Evolutionary conservation across 768 basidiomycete species (phyloP), one percentile per base, ranked within the genome.

Genomic region (Suillus alpinus): DNA sequence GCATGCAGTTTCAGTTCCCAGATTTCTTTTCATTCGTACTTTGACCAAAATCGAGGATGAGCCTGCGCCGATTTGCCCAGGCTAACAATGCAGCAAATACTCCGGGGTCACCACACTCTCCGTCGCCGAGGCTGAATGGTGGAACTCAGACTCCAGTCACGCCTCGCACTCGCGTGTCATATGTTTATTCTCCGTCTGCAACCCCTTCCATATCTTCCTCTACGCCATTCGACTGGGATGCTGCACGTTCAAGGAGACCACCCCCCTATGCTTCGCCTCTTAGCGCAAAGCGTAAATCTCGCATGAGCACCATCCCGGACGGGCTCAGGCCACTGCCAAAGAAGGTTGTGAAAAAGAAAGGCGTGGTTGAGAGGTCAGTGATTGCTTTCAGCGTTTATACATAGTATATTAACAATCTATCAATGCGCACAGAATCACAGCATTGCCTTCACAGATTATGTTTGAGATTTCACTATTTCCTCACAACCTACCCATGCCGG

Each of bases 181-280:
- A 80, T 66, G 73, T 86, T 71, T 78, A 86, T 44, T 89, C 83
- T 10, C 91, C 83, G 4, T 84, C 83, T 39, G 75, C 82, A 2
- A 86, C 88, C 0, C 86, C 89, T 4, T 93, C 92, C 3, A 79
- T 89, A 51, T 91, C 91, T 6, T 87, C 89, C 1, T 87, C 88
- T 7, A 73, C 81, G 9, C 89, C 92, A 0, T 94, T 94, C 67
- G 92, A 94, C 76, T 94, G 92, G 92, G 88, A 90, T 34, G 92
- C 92, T 0, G 92, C 86, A 13, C 80, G 88, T n/a, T 80, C 84
- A 0, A 78, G 83, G 55, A 80, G 80, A 62, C 86, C 89, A 4
- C 84, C 92, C 4, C 92, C 92, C 3, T 94, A 89, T 78, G 79
- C 78, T 3, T 86, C 86, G 0, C 89, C 89, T 2, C 69, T 80